Percentiles rank a stretch among this genome's conserved stretches.
phyloP scores from a whole-genome alignment of 2,329 filamentous ascomycete genomes.

The Epichloe gansuensis region DNA sequence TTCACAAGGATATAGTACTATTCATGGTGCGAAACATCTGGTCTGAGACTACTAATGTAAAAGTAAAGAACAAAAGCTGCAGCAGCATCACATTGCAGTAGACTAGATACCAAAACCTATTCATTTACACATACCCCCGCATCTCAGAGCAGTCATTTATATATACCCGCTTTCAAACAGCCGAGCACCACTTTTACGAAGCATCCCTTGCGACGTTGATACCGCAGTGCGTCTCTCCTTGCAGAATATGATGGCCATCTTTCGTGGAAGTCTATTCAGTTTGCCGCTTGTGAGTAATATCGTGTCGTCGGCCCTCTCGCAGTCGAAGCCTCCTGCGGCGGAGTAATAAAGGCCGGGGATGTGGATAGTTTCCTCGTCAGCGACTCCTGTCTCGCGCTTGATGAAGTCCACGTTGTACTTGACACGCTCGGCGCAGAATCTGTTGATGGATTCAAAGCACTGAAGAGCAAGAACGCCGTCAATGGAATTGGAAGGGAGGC shows the following conservation, averaged over 20 bases:
- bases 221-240: constrained; percentile 17
- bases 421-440: constrained; percentile 8
- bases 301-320: not conserved
- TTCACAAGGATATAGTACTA: too few species aligned
- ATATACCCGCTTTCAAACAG: too few species aligned
- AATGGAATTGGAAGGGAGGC: not conserved
- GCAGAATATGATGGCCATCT: constrained; percentile 10
- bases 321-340: not conserved
- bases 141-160: too few species aligned
- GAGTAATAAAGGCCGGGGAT: constrained; percentile 13
- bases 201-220: constrained; percentile 10
- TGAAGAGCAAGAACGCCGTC: not conserved
- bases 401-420: constrained; percentile 11
- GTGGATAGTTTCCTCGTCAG: constrained; percentile 11
- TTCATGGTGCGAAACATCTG: too few species aligned
- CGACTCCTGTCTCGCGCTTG: constrained; percentile 12
- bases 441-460: constrained; percentile 1
- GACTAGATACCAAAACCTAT: too few species aligned
- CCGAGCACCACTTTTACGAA: constrained; percentile 8
- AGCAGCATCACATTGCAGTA: too few species aligned
- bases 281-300: not conserved
- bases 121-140: too few species aligned
- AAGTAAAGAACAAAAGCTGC: too few species aligned
- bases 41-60: too few species aligned
- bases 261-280: constrained; percentile 9